A percentile compares a stretch with the other conserved stretches of the same genome.
Conservation (phyloP, 768 basidiomycete genomes). For the Gelatoporia subvermispora region DNA sequence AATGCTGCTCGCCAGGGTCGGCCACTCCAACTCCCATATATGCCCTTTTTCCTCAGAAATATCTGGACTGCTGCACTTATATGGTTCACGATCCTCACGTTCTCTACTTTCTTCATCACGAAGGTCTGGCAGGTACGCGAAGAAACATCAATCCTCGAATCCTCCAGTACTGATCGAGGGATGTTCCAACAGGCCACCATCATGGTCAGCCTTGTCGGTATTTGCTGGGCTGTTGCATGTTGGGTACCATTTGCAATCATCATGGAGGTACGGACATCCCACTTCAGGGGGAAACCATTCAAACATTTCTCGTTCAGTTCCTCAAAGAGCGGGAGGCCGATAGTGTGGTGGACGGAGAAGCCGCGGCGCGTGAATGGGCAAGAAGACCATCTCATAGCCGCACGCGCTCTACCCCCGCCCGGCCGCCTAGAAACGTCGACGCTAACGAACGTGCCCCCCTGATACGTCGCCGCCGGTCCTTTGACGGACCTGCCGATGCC, state of each 20-base stretch:
- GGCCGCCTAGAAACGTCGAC: slow-evolving; percentile 15
- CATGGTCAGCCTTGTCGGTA: slow-evolving; percentile 80
- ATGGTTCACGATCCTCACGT: slow-evolving; percentile 72
- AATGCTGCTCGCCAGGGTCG: slow-evolving; percentile 76
- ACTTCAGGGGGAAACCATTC: too few species aligned
- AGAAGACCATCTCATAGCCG: slow-evolving; percentile 48
- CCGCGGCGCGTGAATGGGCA: slow-evolving; percentile 10
- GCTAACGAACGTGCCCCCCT: slow-evolving; percentile 44
- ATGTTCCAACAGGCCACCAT: slow-evolving; percentile 70
- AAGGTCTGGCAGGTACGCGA: slow-evolving; percentile 67
- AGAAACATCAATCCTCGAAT: too few species aligned
- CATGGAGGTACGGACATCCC: slow-evolving; percentile 68
- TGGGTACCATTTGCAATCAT: slow-evolving; percentile 98
- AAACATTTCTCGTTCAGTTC: too few species aligned
- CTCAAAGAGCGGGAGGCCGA: slow-evolving; percentile 25
- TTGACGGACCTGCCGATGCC: slow-evolving; percentile 38
- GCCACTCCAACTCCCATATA: slow-evolving; percentile 74
- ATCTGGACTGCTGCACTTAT: slow-evolving; percentile 90
- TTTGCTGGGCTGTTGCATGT: slow-evolving; percentile 97
- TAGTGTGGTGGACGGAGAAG: slow-evolving; percentile 11
- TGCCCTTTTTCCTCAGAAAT: slow-evolving; percentile 88
- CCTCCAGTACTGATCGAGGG: neutral
- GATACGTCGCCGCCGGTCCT: slow-evolving; percentile 53
- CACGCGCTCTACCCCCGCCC: slow-evolving; percentile 45
- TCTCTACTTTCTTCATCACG: slow-evolving; percentile 82